phyloP scores from a whole-genome alignment of 2,329 filamentous ascomycete species.

The Diaporthe sp. region DNA sequence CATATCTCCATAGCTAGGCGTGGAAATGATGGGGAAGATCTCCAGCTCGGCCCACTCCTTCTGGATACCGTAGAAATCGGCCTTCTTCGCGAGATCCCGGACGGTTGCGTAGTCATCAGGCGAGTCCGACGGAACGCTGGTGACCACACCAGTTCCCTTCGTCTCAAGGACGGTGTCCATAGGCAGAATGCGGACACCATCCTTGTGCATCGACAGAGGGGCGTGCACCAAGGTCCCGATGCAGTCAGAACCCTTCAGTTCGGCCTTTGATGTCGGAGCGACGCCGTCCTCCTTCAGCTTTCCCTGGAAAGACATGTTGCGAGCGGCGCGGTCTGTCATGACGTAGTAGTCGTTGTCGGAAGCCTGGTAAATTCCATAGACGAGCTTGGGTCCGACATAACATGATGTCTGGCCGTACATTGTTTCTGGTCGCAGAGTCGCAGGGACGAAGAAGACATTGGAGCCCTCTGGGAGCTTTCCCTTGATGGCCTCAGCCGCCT shows the following conservation, averaged over 20 bases:
- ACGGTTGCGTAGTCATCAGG: slow-evolving; percentile 95
- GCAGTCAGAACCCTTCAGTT: slow-evolving; percentile 82
- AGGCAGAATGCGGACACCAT: slow-evolving; percentile 88
- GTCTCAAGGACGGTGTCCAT: slow-evolving; percentile 95
- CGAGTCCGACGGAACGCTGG: slow-evolving; percentile 94
- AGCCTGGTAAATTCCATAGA: slow-evolving; percentile 89
- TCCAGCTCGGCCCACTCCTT: slow-evolving; percentile 96
- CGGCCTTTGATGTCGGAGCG: slow-evolving; percentile 77
- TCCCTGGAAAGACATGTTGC: slow-evolving; percentile 97
- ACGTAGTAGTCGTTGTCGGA: slow-evolving; percentile 86
- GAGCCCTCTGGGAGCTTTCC: slow-evolving; percentile 84
- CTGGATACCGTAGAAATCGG: slow-evolving; percentile 95
- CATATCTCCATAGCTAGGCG: slow-evolving; percentile 87
- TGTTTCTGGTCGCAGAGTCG: slow-evolving; percentile 93
- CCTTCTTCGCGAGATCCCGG: slow-evolving; percentile 91
- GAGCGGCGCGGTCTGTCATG: slow-evolving; percentile 81
- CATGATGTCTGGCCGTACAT: slow-evolving; percentile 99
- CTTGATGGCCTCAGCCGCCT: slow-evolving; percentile 78
- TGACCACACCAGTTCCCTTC: slow-evolving; percentile 97
- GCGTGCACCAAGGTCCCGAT: slow-evolving; percentile 92
- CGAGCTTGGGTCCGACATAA: slow-evolving; percentile 92
- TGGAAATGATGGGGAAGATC: slow-evolving; percentile 90
- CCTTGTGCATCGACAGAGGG: slow-evolving; percentile 86
- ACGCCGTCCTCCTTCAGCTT: slow-evolving; percentile 84
- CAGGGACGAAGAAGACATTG: slow-evolving; percentile 90